Evolutionary conservation across 805 yeast species (phyloP), one percentile per base, ranked within the genome.

Genomic region (Tetrapisispora fleetii): DNA sequence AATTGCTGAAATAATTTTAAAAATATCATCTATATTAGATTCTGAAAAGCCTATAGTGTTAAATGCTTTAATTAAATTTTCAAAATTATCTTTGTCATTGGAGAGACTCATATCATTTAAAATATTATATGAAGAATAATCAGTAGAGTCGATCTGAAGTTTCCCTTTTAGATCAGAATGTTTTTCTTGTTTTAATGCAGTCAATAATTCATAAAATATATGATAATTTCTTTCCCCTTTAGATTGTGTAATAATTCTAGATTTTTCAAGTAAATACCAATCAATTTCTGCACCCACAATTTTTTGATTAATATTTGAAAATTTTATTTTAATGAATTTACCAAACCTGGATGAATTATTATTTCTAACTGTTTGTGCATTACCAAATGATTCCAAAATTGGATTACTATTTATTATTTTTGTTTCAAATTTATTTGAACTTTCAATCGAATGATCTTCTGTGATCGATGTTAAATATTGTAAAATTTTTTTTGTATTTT

Each of bases 271-370:
- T 22, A 93, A 70, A 58, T 93, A 93, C 87, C 96, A 93, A 58
- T 91, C 96, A 45, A 93, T 88, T 54, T 85, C 83, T 11, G 98
- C 98, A 13, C 96, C 96, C 19, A 78, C 73, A 41, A 93, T 83
- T 50, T 75, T 75, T 3, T 87, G 74, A 19, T 19, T 18, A 17
- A 9, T 7, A 36, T 35, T 36, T 11, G 45, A 40, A 56, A 91
- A 86, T 61, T 81, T 88, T 50, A 93, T 85, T 59, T 89, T 84
- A 54, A 93, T 86, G 60, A 93, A 93, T 68, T 93, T 93, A 37
- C 99, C 99, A 64, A 93, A 93, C 60, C 99, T 78, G 6, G 98
- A 91, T 3, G 97, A 89, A 66, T 93, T 93, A 64, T 90, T 81
- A 64, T 93, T 93, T 58, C 93, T 78, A 16, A 88, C 86, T 0